phyloP scores from a whole-genome alignment of 176 grass and related monocot genomes.

The Oryza officinalis region DNA sequence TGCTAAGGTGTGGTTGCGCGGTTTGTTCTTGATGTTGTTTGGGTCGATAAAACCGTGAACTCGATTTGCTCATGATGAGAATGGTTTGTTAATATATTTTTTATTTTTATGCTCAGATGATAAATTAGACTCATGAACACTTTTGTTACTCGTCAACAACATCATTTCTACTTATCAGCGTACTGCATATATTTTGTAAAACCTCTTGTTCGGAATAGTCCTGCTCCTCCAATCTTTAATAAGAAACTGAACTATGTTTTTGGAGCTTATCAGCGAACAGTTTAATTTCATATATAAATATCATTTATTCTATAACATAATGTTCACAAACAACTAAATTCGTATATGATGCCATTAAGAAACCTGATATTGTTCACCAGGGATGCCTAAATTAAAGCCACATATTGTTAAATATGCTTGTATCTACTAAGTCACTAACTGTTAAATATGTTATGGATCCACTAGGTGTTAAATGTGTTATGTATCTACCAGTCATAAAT shows the following conservation, averaged over 20 bases:
- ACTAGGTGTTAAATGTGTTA: neutral
- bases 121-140: neutral
- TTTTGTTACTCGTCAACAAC: neutral
- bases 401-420: neutral
- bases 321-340: neutral
- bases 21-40: conserved; percentile 15
- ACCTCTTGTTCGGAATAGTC: neutral
- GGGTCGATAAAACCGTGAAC: neutral
- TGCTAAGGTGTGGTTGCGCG: conserved; percentile 32
- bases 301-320: neutral
- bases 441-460: neutral
- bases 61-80: neutral
- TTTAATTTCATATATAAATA: neutral
- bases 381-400: neutral
- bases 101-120: neutral
- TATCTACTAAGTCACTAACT: neutral
- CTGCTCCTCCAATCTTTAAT: neutral
- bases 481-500: neutral
- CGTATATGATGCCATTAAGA: neutral
- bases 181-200: neutral
- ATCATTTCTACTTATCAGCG: neutral
- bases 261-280: neutral
- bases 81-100: neutral
- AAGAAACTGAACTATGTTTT: neutral
- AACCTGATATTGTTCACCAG: neutral